These are phyloP conservation scores for Collariella sp. DNA, from an alignment of 495 filamentous ascomycete species.

Conservation along the genomic window DNA sequence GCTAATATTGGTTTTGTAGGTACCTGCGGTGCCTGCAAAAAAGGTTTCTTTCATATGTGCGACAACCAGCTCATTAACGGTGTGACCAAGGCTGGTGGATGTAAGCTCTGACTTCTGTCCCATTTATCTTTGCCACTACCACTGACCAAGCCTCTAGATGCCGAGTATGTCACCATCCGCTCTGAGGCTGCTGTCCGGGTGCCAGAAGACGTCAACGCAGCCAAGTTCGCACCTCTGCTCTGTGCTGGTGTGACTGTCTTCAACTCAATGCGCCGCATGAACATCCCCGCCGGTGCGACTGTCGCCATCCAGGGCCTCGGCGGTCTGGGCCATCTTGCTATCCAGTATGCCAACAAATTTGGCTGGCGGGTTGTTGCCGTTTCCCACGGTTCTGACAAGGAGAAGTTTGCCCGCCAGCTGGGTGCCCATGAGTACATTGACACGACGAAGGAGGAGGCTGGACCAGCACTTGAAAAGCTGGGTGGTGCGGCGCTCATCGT, in stretches of 20 bases:
- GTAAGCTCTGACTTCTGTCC: constrained; percentile 1
- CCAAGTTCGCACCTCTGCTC: constrained; percentile 55
- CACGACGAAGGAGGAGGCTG: constrained; percentile 44
- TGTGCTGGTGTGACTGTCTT: constrained; percentile 68
- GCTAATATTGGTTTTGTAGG: constrained; percentile 27
- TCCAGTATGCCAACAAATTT: constrained; percentile 58
- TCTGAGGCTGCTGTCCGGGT: constrained; percentile 57
- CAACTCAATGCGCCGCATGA: constrained; percentile 58
- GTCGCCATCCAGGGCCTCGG: constrained; percentile 61
- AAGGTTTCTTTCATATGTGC: constrained; percentile 50
- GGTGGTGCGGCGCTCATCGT: constrained; percentile 58
- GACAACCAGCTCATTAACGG: constrained; percentile 44
- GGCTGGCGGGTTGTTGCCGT: constrained; percentile 58
- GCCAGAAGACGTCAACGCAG: constrained; percentile 48
- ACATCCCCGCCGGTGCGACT: constrained; percentile 46
- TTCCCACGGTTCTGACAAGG: constrained; percentile 49
- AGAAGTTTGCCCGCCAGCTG: constrained; percentile 49
- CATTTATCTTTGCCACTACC: background rate
- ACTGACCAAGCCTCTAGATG: constrained; percentile 27
- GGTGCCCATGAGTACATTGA: constrained; percentile 65
- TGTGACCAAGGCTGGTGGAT: constrained; percentile 44
- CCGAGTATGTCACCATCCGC: constrained; percentile 54
- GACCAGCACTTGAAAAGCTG: constrained; percentile 43
- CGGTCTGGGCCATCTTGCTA: constrained; percentile 58
- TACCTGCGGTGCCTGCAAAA: constrained; percentile 41